Evolutionary conservation across 306 rosid species (phyloP), one percentile per base, ranked within the genome.

Genomic region (barrel medic (Medicago truncatula)): DNA sequence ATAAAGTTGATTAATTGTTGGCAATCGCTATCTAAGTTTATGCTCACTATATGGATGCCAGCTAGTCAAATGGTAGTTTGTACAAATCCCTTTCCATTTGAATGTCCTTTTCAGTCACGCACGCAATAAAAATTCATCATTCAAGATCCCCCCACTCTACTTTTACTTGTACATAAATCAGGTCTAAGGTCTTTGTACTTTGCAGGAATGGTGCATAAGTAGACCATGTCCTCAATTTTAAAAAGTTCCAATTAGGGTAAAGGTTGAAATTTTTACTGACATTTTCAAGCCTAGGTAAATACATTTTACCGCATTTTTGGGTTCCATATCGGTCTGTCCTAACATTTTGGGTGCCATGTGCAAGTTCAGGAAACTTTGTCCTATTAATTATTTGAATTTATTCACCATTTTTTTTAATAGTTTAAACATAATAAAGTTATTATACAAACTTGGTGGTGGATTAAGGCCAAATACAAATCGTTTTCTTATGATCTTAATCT

Each of bases 11-110:
- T 50, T 8, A 54, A 20, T 18, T 54, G 59, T 54, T 54, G 61
- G 11, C 61, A 56, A 56, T 56, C 61, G 31, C 61, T 56, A 56
- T 56, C 61, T 3, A 53, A 7, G 60, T 53, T 53, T 8, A 53
- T 53, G 60, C 14, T 54, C 2, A 54, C 65, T 36, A 73, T 21
- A 36, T 78, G 82, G 82, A 70, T 23, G 56, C 76, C 77, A 78
- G 11, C 54, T 14, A 59, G 43, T 64, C 78, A 47, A 54, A 31
- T 41, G 44, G 40, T 12, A 28, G 11, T 12, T 68, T 3, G 15
- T 41, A 52, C 57, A n/a, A 52, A 58, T 21, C 13, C 7, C 9
- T 18, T 71, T 73, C 7, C 9, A 44, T 9, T 34, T 15, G 60
- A 28, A 38, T 17, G 71, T 75, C 78, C 3, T 62, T 74, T 21